These are phyloP conservation scores for Russula emetica DNA, from an alignment of 768 basidiomycete species.

Conservation along the genomic window DNA sequence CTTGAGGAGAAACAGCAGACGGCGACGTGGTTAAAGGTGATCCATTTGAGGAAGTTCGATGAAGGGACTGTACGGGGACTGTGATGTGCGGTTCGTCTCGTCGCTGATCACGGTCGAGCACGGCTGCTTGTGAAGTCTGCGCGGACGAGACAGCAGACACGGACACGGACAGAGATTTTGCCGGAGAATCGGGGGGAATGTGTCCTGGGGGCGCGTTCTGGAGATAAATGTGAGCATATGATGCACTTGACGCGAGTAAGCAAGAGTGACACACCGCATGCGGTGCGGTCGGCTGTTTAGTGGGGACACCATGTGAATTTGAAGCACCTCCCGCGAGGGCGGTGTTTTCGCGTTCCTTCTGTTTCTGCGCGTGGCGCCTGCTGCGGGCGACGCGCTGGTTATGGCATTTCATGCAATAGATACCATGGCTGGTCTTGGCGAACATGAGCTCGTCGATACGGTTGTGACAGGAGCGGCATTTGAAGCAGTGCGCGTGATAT, in stretches of 20 bases:
- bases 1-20: background rate
- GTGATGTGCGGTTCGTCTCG: background rate
- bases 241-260: background rate
- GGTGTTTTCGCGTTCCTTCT: slow-evolving; percentile 50
- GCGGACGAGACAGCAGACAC: background rate
- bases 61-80: background rate
- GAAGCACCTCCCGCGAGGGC: slow-evolving; percentile 44
- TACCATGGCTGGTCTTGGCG: slow-evolving; percentile 96
- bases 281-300: slow-evolving; percentile 36
- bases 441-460: slow-evolving; percentile 98
- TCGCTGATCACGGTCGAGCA: slow-evolving; percentile 10
- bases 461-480: slow-evolving; percentile 91
- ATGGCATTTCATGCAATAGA: slow-evolving; percentile 98
- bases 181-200: background rate
- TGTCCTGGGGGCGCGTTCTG: background rate
- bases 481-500: slow-evolving; percentile 98
- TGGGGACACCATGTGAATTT: slow-evolving; percentile 33
- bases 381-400: slow-evolving; percentile 95
- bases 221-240: background rate
- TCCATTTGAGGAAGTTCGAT: background rate
- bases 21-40: slow-evolving; percentile 12
- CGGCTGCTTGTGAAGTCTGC: slow-evolving; percentile 1
- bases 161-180: background rate
- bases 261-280: slow-evolving; percentile 30
- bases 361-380: slow-evolving; percentile 84